Evolutionary conservation across 768 basidiomycete genomes (phyloP).

Genomic region (Collybiopsis confluens): DNA sequence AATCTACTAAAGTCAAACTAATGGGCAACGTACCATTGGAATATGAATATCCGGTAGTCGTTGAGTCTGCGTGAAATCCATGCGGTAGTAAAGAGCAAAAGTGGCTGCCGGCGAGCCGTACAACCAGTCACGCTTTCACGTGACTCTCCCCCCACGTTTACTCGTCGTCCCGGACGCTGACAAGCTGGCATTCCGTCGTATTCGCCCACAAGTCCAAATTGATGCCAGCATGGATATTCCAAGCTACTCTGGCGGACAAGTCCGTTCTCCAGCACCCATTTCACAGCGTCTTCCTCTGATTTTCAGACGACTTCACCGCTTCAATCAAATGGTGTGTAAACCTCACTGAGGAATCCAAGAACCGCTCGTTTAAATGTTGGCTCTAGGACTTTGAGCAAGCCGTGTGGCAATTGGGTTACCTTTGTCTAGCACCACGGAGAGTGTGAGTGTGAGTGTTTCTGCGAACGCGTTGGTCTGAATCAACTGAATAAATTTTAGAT

Average conservation of each 20-base stretch:
- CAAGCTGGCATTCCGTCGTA: conserved; percentile 37
- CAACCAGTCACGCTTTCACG: too few species aligned
- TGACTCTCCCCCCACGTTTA: conserved; percentile 16
- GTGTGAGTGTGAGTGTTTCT: conserved; percentile 52
- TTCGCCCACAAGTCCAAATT: conserved; percentile 12
- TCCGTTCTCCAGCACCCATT: conserved; percentile 29
- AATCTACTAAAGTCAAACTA: not conserved
- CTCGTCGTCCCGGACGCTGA: not conserved
- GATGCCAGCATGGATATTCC: conserved; percentile 14
- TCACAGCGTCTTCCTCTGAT: conserved; percentile 71
- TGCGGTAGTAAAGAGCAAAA: not conserved
- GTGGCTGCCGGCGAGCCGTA: too few species aligned
- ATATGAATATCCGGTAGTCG: not conserved
- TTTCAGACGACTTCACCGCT: conserved; percentile 73
- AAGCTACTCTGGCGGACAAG: conserved; percentile 30
- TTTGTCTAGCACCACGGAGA: conserved; percentile 87
- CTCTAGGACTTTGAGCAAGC: conserved; percentile 93
- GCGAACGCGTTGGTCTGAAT: conserved; percentile 1
- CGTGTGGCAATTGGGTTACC: conserved; percentile 92
- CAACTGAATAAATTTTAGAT: conserved; percentile 37
- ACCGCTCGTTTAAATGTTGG: conserved; percentile 9
- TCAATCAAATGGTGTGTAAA: conserved; percentile 77
- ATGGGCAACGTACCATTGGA: not conserved
- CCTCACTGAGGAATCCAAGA: not conserved
- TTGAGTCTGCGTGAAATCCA: not conserved